A percentile compares a stretch with the other conserved stretches of the same genome.
Conservation (phyloP, 2,329 filamentous ascomycete species). For the Dactylellina leptospora region DNA sequence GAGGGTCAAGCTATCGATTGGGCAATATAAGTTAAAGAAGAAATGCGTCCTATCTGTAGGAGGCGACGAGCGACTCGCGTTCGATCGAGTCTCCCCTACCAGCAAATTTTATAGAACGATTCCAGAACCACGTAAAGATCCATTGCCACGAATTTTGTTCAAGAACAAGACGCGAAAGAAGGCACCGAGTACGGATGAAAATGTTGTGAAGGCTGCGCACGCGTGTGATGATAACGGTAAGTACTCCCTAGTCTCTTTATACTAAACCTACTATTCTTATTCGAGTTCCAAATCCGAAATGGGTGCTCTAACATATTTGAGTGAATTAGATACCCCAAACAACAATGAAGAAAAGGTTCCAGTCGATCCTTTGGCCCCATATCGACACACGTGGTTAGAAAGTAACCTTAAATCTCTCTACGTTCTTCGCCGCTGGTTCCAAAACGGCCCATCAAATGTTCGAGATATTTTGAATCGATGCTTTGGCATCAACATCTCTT, state of each 20-base stretch:
- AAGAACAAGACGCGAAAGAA: not conserved
- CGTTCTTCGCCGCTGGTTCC: slow-evolving; percentile 36
- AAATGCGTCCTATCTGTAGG: not conserved
- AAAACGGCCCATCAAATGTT: slow-evolving; percentile 14
- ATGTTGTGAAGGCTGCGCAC: not conserved
- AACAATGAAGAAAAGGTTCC: not conserved
- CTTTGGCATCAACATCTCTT: slow-evolving; percentile 41
- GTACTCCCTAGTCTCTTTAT: too few species aligned
- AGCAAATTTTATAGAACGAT: slow-evolving; percentile 38
- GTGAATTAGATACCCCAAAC: not conserved
- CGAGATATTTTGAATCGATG: slow-evolving; percentile 40
- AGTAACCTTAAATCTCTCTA: slow-evolving; percentile 23
- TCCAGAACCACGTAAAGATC: slow-evolving; percentile 2
- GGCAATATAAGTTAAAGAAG: slow-evolving; percentile 26
- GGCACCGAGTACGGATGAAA: not conserved
- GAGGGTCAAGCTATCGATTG: slow-evolving; percentile 9
- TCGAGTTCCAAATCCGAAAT: too few species aligned
- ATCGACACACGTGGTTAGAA: slow-evolving; percentile 29
- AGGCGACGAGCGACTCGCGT: slow-evolving; percentile 23
- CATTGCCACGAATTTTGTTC: slow-evolving; percentile 24
- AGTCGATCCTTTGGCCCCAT: slow-evolving; percentile 9
- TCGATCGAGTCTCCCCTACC: slow-evolving; percentile 39
- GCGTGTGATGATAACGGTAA: not conserved
- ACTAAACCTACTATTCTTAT: too few species aligned
- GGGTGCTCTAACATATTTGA: too few species aligned